These are phyloP conservation scores for Boletus bicolor DNA, from an alignment of 768 basidiomycete species.

Conservation along the genomic window DNA sequence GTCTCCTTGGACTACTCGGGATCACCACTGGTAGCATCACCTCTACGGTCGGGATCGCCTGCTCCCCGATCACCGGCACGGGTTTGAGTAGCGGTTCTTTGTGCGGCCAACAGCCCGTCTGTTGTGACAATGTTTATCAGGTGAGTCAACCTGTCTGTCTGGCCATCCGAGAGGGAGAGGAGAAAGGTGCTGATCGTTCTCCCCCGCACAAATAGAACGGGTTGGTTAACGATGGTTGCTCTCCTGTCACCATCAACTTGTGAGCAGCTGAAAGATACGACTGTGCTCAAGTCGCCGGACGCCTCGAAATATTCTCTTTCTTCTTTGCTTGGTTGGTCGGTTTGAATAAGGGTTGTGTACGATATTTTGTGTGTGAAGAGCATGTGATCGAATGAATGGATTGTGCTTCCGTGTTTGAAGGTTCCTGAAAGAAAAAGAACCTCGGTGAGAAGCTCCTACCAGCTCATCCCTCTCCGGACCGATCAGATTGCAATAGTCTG, in stretches of 20 bases:
- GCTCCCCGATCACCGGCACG: not conserved
- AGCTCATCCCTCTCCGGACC: not conserved
- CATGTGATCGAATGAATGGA: not conserved
- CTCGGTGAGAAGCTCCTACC: not conserved
- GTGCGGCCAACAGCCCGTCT: slow-evolving; percentile 17
- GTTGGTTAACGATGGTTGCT: slow-evolving; percentile 14
- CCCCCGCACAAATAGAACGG: slow-evolving; percentile 4
- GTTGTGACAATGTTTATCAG: slow-evolving; percentile 6
- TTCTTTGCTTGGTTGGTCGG: not conserved
- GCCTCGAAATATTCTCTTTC: not conserved
- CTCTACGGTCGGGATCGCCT: slow-evolving; percentile 7
- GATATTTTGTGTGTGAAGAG: not conserved
- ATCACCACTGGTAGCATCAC: not conserved
- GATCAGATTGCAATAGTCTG: not conserved
- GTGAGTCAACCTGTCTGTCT: slow-evolving; percentile 1
- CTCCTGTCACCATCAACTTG: slow-evolving; percentile 3
- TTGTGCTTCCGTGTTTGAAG: not conserved
- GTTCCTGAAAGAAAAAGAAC: not conserved
- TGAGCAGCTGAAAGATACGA: not conserved
- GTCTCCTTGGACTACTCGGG: not conserved
- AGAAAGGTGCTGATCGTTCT: not conserved
- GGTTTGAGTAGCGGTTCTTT: not conserved
- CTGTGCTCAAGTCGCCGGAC: not conserved
- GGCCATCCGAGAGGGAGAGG: too few species aligned
- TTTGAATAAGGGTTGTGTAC: not conserved